Evolutionary conservation across 768 basidiomycete genomes (phyloP), one percentile per base, ranked within the genome.

Genomic region (Russula brevipes): DNA sequence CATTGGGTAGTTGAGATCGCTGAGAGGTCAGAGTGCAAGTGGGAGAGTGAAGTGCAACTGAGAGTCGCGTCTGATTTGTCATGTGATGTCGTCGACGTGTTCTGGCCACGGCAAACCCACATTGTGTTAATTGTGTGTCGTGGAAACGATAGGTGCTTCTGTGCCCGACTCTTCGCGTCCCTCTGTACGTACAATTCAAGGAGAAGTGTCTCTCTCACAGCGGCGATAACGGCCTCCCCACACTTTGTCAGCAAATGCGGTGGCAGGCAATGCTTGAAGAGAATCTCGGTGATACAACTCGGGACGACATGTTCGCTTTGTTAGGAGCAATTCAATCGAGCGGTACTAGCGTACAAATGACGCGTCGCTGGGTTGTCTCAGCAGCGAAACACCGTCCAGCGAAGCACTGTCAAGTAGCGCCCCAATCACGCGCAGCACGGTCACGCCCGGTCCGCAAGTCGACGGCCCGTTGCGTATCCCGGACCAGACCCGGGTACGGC

Each of bases 361-460:
- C n/a, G 17, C 35, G 51, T 36, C 17, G 51, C 51, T 36, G 51
- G 51, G 50, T 35, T 35, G 50, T 49, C 47, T 31, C 30, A 35
- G 16, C 50, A 36, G 52, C 17, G 41, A 56, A 46, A 56, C 55
- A 56, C 55, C 44, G 44, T 46, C 33, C 39, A 33, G n/a, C 54
- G 54, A 56, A 56, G 54, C 42, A 9, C 17, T 41, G 3, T 42
- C 53, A 42, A 5, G 42, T 24, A 24, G 19, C 46, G 46, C 24
- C n/a, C 5, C 44, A 45, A n/a, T 35, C 49, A 16, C 49, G 14
- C 31, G 49, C 49, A 50, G 30, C 47, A 30, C 24, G 24, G 24
- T 24, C 24, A 24, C 24, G 24, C 24, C 24, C 24, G 24, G 24
- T 24, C 24, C 24, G 38, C 38, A 2, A 6, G 38, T 39, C 38